Conservation (phyloP, 2,329 filamentous ascomycete genomes). For the Arthrobotrys conoides region DNA sequence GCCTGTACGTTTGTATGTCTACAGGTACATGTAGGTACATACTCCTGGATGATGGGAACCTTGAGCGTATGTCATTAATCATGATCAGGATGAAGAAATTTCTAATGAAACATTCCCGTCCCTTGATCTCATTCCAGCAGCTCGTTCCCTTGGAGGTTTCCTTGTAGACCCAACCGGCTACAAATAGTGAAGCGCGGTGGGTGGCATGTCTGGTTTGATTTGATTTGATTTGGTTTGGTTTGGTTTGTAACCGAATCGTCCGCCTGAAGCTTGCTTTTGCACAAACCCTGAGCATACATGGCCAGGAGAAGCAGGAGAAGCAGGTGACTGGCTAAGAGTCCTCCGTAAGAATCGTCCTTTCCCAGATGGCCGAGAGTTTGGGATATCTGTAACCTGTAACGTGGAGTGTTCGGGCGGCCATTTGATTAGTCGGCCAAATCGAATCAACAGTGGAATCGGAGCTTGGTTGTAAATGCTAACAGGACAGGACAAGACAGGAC, state of each 20-base stretch:
- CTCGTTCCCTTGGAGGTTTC: slow-evolving; percentile 8
- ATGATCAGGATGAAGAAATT: slow-evolving; percentile 7
- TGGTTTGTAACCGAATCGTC: slow-evolving; percentile 16
- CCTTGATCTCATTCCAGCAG: slow-evolving; percentile 44
- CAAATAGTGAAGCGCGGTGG: slow-evolving; percentile 19
- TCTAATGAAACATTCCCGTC: slow-evolving; percentile 53
- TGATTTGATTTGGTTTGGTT: slow-evolving; percentile 9
- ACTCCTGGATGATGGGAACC: slow-evolving; percentile 2
- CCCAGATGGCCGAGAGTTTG: slow-evolving; percentile 13
- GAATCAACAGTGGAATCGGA: slow-evolving; percentile 3
- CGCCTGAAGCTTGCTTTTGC: neutral
- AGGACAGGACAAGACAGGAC: too few relatives aligned
- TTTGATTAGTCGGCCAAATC: slow-evolving; percentile 40
- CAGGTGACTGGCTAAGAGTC: neutral
- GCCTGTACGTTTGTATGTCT: neutral
- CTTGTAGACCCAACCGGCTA: slow-evolving; percentile 1
- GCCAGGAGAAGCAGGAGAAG: neutral
- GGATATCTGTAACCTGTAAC: slow-evolving; percentile 57
- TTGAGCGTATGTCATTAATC: slow-evolving; percentile 1
- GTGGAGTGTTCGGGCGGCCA: slow-evolving; percentile 37
- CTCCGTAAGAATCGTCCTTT: slow-evolving; percentile 10
- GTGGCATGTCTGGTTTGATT: slow-evolving; percentile 16
- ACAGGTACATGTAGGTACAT: too few relatives aligned
- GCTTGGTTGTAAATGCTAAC: neutral
- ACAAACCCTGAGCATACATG: neutral